Conservation (phyloP, 2,329 filamentous ascomycete genomes). For the Colletotrichum spaethianum region DNA sequence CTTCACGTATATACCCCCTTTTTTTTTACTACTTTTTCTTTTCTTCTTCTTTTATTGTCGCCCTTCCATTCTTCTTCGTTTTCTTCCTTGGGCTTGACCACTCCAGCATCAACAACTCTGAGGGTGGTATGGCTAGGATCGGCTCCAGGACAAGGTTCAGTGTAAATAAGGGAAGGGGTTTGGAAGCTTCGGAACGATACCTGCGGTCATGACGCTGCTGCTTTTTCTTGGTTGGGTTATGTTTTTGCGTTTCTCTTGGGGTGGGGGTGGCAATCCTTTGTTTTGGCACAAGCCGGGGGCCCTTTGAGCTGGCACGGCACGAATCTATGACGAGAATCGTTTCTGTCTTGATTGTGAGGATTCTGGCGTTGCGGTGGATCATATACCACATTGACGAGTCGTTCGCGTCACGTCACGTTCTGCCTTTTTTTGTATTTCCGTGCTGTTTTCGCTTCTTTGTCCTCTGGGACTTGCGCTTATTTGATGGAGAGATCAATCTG, state of each 20-base stretch:
- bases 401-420: slow-evolving; percentile 34
- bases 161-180: slow-evolving; percentile 34
- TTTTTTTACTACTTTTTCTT: not conserved
- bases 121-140: not conserved
- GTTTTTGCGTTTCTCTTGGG: not conserved
- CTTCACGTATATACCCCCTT: slow-evolving; percentile 34
- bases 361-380: slow-evolving; percentile 40
- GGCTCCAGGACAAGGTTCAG: not conserved
- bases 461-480: not conserved
- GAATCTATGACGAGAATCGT: slow-evolving; percentile 32
- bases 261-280: slow-evolving; percentile 25
- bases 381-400: slow-evolving; percentile 42
- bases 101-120: not conserved
- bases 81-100: not conserved
- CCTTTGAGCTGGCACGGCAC: slow-evolving; percentile 6
- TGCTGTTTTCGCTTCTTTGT: slow-evolving; percentile 35
- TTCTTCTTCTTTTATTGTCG: not conserved
- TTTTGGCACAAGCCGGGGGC: slow-evolving; percentile 6
- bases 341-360: slow-evolving; percentile 27
- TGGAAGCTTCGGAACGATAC: slow-evolving; percentile 1
- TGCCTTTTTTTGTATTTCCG: slow-evolving; percentile 12
- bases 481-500: not conserved
- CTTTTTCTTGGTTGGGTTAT: not conserved
- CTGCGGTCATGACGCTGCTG: not conserved
- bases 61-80: not conserved